Conservation (phyloP, 1,139 yeast genomes). For the Debaryomyces singareniensis region DNA sequence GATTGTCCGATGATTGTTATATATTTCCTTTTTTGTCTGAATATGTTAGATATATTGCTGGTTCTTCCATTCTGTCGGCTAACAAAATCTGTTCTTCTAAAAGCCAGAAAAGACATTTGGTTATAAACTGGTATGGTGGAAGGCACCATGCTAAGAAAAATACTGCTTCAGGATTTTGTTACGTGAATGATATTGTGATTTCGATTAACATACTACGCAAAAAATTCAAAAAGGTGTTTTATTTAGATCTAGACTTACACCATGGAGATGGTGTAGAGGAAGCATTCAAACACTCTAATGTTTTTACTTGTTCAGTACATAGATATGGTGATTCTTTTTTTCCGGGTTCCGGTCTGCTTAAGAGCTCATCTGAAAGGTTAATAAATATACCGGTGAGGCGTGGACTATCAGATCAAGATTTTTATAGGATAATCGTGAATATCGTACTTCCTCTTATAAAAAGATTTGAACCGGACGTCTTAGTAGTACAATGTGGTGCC, state of each 20-base stretch:
- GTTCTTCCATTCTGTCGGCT: constrained; percentile 53
- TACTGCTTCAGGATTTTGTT: constrained; percentile 68
- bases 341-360: constrained; percentile 59
- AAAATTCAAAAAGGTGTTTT: constrained; percentile 44
- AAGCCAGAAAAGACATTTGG: constrained; percentile 24
- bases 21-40: constrained; percentile 47
- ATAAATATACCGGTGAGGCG: constrained; percentile 53
- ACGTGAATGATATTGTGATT: constrained; percentile 60
- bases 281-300: constrained; percentile 56
- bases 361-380: constrained; percentile 21
- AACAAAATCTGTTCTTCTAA: constrained; percentile 15
- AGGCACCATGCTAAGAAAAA: constrained; percentile 61
- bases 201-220: constrained; percentile 44
- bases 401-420: constrained; percentile 46
- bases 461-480: constrained; percentile 39
- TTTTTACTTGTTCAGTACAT: constrained; percentile 60
- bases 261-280: constrained; percentile 78
- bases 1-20: constrained; percentile 60
- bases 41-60: constrained; percentile 48
- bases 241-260: constrained; percentile 68
- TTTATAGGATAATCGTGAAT: constrained; percentile 29
- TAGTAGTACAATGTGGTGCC: constrained; percentile 65
- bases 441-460: constrained; percentile 40
- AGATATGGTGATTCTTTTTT: constrained; percentile 61
- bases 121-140: constrained; percentile 76